Evolutionary conservation across 1,139 yeast species (phyloP).

Genomic region (Magnusiomyces starmeri): DNA sequence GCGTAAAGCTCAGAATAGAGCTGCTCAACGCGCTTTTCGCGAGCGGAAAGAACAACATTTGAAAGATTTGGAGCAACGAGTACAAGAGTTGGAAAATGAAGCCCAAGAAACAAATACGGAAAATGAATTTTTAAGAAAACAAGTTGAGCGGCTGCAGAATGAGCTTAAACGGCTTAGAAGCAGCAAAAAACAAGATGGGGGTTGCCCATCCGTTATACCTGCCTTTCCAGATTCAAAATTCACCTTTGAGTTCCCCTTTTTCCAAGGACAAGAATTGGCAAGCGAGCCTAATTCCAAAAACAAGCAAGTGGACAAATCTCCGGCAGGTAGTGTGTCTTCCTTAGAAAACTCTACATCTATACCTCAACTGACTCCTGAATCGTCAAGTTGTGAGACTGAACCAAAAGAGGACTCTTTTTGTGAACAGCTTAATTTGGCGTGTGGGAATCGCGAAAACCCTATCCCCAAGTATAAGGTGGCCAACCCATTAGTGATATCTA

Average conservation of each 20-base stretch:
- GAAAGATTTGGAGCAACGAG: constrained; percentile 79
- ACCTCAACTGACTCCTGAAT: constrained; percentile 10
- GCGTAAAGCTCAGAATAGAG: constrained; percentile 93
- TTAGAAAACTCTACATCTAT: neutral
- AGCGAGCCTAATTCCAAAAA: no score
- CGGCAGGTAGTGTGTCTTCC: constrained; percentile 8
- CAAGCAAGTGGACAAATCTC: neutral
- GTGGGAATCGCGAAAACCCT: constrained; percentile 62
- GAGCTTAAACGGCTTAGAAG: constrained; percentile 56
- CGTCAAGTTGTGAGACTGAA: constrained; percentile 22
- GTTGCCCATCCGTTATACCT: neutral
- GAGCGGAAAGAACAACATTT: constrained; percentile 86
- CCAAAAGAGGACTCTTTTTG: constrained; percentile 53
- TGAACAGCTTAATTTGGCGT: constrained; percentile 63
- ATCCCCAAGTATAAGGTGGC: constrained; percentile 41
- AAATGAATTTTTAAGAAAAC: constrained; percentile 64
- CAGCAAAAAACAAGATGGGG: neutral
- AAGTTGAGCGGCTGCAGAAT: constrained; percentile 63
- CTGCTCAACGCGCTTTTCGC: constrained; percentile 94
- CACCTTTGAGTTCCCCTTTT: constrained; percentile 41
- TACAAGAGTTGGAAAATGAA: constrained; percentile 60
- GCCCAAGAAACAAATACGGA: constrained; percentile 59
- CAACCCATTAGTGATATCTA: constrained; percentile 20
- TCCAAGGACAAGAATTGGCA: no score
- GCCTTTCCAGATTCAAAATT: constrained; percentile 9